These are phyloP conservation scores for Cryptococcus sp. DNA, from an alignment of 1,284 basidiomycete genomes.

Conservation along the genomic window DNA sequence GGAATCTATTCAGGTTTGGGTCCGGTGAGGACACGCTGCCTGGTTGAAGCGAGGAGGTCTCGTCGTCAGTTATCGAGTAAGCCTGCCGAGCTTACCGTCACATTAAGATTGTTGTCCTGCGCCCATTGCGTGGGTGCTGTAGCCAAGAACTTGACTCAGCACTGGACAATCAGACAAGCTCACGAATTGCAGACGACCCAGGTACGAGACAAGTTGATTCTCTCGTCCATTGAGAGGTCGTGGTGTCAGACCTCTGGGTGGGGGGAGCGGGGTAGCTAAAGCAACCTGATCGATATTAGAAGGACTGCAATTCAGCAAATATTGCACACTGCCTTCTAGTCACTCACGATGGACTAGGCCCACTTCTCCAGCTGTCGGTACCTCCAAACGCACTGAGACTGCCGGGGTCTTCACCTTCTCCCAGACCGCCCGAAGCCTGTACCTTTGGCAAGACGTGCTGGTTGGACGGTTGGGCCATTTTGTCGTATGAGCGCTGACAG, in stretches of 20 bases:
- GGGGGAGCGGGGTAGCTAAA: slow-evolving; percentile 23
- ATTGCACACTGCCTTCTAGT: too few species aligned
- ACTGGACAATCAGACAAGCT: slow-evolving; percentile 7
- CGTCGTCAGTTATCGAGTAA: slow-evolving; percentile 16
- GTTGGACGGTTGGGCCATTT: too few species aligned
- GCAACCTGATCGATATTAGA: slow-evolving; percentile 3
- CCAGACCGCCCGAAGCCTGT: neutral
- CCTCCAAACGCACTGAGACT: neutral
- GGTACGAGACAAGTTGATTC: slow-evolving; percentile 29
- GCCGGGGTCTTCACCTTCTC: neutral
- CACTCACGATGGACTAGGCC: slow-evolving; percentile 15
- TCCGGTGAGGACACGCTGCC: slow-evolving; percentile 44
- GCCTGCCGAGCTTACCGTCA: slow-evolving; percentile 10
- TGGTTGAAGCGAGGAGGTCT: slow-evolving; percentile 36
- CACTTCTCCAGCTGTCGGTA: slow-evolving; percentile 15
- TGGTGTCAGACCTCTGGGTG: slow-evolving; percentile 19
- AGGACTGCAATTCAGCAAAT: too few species aligned
- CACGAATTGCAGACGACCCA: slow-evolving; percentile 45
- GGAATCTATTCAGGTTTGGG: slow-evolving; percentile 76
- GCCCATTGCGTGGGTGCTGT: slow-evolving; percentile 57
- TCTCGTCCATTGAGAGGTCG: slow-evolving; percentile 31
- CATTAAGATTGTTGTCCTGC: slow-evolving; percentile 6
- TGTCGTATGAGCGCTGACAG: too few species aligned
- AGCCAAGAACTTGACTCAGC: slow-evolving; percentile 60
- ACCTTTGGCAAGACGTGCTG: neutral